Base-by-base conservation (phyloP, 1,139 yeast genomes). In the Debaryomyces sp. region DNA sequence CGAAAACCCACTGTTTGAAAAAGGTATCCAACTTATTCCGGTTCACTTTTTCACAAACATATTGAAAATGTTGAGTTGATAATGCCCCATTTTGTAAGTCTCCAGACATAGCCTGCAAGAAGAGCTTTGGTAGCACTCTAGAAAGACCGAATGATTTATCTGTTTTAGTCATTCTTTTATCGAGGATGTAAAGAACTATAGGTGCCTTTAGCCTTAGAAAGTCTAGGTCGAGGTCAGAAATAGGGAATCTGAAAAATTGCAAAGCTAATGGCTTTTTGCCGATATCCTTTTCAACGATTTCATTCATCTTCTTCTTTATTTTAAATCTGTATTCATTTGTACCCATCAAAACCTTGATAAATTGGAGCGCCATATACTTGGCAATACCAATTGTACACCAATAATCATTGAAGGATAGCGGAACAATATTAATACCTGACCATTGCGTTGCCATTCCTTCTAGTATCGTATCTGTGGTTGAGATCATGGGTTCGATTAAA, bases 81-180 rank as follows among this genome's bases (percentile, higher is more conserved):
- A 94, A 66, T 2, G 84, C 77, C n/a, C 95, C 89, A 59, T 89
- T 88, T 23, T 81, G 81, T 45, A 92, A 70, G 58, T 94, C 99
- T 15, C 96, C 97, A 4, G 97, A 89, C 95, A 95, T 90, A 0
- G 96, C 96, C 63, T 94, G 98, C 37, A 95, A 71, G 59, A 94
- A 90, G 22, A 95, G 73, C 60, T 92, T 94, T 0, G 99, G 97
- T 36, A 95, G 78, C 0, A 91, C 98, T 53, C 99, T 81, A 1
- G 94, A 84, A 51, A 95, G 74, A 1, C 99, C 99, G 65, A 94
- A 87, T 0, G 96, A 88, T 56, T 92, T 85, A 62, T 95, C 99
- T 1, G 98, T 90, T 61, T 94, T 94, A 0, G 97, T 92, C 96
- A 95, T 90, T 54, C 99, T 75, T 48, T 89, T 81, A 64, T 95